Evolutionary conservation across 169 alveolate species (phyloP).

Genomic region (Neospora caninum): DNA sequence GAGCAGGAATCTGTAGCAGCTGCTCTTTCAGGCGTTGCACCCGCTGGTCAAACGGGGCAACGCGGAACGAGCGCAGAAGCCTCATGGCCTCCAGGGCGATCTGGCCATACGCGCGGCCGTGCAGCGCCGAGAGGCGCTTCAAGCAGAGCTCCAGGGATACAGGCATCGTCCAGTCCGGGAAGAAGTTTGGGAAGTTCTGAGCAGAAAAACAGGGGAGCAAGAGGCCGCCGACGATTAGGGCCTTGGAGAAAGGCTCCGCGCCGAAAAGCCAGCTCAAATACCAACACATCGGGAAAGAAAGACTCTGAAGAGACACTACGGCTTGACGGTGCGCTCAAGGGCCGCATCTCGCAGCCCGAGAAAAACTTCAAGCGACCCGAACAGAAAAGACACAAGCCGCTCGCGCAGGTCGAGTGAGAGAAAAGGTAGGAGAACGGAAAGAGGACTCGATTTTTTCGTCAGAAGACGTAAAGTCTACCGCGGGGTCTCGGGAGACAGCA

Average conservation of each 20-base stretch:
- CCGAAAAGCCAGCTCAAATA: too few species aligned
- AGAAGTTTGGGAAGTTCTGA: neutral
- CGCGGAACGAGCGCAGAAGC: constrained; percentile 24
- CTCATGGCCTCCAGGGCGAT: constrained; percentile 19
- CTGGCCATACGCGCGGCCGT: constrained; percentile 32
- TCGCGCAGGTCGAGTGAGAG: too few species aligned
- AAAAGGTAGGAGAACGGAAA: too few species aligned
- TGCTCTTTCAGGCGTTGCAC: neutral
- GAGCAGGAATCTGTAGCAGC: neutral
- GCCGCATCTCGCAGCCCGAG: too few species aligned
- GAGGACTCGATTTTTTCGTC: too few species aligned
- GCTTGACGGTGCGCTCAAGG: too few species aligned
- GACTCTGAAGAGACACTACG: too few species aligned
- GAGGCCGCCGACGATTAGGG: neutral
- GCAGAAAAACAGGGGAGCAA: neutral
- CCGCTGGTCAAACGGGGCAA: constrained; percentile 2
- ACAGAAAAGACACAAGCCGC: too few species aligned
- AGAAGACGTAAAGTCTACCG: too few species aligned
- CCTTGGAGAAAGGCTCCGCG: neutral
- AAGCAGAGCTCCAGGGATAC: neutral
- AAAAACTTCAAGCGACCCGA: too few species aligned
- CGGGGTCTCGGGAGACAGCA: too few species aligned
- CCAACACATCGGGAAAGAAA: too few species aligned
- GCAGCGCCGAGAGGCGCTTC: neutral
- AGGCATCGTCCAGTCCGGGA: constrained; percentile 27